phyloP scores from a whole-genome alignment of 257 asterid species.

The Prunella vulgaris region DNA sequence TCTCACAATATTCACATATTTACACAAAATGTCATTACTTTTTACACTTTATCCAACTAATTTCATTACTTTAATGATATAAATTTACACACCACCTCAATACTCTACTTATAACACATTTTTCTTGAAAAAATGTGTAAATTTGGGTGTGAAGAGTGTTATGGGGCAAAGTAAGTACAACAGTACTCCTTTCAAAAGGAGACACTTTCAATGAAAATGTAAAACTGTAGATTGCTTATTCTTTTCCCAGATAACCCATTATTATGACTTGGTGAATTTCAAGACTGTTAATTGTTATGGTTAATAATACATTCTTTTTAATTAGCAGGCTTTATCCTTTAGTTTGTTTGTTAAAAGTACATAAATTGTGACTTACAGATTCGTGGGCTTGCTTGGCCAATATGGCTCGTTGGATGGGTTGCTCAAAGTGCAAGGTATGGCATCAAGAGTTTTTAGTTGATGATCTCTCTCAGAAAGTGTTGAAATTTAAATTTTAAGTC shows the following conservation, averaged over 20 bases:
- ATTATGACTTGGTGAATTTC: not conserved
- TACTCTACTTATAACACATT: too few relatives aligned
- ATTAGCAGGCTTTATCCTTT: not conserved
- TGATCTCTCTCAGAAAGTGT: not conserved
- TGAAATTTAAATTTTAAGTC: not conserved
- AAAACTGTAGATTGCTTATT: not conserved
- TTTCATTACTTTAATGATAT: too few relatives aligned
- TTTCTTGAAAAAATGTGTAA: too few relatives aligned
- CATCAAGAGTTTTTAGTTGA: not conserved
- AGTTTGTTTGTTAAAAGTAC: constrained; percentile 4
- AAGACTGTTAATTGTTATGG: not conserved
- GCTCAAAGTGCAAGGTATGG: constrained; percentile 89
- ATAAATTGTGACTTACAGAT: constrained; percentile 35
- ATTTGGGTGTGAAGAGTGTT: too few relatives aligned
- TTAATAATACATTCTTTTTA: not conserved
- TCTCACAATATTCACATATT: too few relatives aligned
- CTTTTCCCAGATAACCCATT: not conserved
- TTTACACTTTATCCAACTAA: too few relatives aligned
- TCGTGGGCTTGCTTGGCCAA: constrained; percentile 82
- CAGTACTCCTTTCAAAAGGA: not conserved
- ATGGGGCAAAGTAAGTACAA: too few relatives aligned
- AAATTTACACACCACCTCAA: too few relatives aligned
- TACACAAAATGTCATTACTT: too few relatives aligned
- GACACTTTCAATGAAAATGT: not conserved
- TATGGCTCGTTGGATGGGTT: constrained; percentile 83